These are phyloP conservation scores for Achaetomiella virescens DNA, from an alignment of 495 filamentous ascomycete genomes.

Conservation along the genomic window DNA sequence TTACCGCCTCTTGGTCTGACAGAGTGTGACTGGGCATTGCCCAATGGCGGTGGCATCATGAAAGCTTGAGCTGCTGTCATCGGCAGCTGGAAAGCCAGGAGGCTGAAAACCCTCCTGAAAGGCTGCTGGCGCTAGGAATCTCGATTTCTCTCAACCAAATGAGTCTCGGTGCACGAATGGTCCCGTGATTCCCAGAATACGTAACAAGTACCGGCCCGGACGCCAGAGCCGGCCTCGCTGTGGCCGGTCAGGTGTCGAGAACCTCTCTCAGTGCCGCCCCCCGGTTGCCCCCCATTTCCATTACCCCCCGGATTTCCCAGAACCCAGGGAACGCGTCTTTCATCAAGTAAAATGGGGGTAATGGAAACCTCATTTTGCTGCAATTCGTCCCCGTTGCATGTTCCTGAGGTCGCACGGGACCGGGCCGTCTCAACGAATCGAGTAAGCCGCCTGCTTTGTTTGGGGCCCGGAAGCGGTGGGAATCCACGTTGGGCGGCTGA, in stretches of 20 bases:
- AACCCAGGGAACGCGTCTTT: conserved; percentile 16
- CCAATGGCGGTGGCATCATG: conserved; percentile 19
- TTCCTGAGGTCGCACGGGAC: conserved; percentile 24
- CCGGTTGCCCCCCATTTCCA: conserved; percentile 22
- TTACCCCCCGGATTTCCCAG: conserved; percentile 22
- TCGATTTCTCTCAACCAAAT: not conserved
- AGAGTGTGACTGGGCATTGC: not conserved
- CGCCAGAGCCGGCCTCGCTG: conserved; percentile 11
- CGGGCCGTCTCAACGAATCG: conserved; percentile 8
- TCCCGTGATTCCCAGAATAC: conserved; percentile 30
- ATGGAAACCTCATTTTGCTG: conserved; percentile 25
- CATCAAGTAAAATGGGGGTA: conserved; percentile 40
- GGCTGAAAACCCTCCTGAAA: not conserved
- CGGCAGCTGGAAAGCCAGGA: conserved; percentile 5
- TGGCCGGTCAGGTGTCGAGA: conserved; percentile 8
- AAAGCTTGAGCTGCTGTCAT: conserved; percentile 15
- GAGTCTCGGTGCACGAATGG: conserved; percentile 10
- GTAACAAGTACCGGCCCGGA: conserved; percentile 20
- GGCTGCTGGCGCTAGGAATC: not conserved
- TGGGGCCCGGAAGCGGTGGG: not conserved
- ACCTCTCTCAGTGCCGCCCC: conserved; percentile 13
- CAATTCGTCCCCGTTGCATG: conserved; percentile 3
- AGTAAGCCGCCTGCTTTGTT: not conserved
- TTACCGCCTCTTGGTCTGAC: conserved; percentile 23
- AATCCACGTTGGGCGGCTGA: not conserved